phyloP scores from a whole-genome alignment of 306 rosid species.

The Sesbania bispinosa region DNA sequence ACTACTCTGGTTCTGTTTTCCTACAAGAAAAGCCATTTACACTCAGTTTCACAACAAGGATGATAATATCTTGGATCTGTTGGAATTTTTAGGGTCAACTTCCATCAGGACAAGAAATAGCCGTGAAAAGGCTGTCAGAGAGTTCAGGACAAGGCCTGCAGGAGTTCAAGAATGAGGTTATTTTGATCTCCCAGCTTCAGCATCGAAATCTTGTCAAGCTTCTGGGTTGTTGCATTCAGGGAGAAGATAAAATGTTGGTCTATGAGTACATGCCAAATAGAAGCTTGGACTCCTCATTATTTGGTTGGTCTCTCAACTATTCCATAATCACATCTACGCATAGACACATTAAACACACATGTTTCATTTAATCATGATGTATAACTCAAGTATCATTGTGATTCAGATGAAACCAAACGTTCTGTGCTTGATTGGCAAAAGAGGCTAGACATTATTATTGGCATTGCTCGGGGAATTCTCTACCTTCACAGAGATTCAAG shows the following conservation, averaged over 20 bases:
- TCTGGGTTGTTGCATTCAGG: constrained; percentile 43
- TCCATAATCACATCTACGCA: not conserved
- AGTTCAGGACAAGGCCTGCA: constrained; percentile 45
- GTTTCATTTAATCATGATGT: not conserved
- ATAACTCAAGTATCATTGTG: constrained; percentile 1
- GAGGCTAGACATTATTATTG: constrained; percentile 44
- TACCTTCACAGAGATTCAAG: constrained; percentile 60
- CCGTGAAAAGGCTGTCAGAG: constrained; percentile 39
- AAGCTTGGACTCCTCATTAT: constrained; percentile 41
- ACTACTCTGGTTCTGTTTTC: not conserved
- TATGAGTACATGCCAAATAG: constrained; percentile 47
- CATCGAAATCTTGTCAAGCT: constrained; percentile 50
- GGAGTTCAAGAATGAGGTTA: constrained; percentile 46
- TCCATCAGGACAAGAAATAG: constrained; percentile 40
- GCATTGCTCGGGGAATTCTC: constrained; percentile 56
- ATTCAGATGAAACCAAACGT: constrained; percentile 46
- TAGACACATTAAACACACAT: not conserved
- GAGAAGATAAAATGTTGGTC: constrained; percentile 39
- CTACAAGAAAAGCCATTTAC: not conserved
- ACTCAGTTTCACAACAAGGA: not conserved
- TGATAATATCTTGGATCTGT: constrained; percentile 11
- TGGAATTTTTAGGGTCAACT: constrained; percentile 37
- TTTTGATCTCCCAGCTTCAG: constrained; percentile 45
- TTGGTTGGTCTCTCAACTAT: constrained; percentile 36
- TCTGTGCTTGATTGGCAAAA: constrained; percentile 39